A percentile compares a stretch with the other conserved stretches of the same genome.
Evolutionary conservation across 2,329 filamentous ascomycete genomes (phyloP).

Genomic region (Calonectria pseudoturangicola): DNA sequence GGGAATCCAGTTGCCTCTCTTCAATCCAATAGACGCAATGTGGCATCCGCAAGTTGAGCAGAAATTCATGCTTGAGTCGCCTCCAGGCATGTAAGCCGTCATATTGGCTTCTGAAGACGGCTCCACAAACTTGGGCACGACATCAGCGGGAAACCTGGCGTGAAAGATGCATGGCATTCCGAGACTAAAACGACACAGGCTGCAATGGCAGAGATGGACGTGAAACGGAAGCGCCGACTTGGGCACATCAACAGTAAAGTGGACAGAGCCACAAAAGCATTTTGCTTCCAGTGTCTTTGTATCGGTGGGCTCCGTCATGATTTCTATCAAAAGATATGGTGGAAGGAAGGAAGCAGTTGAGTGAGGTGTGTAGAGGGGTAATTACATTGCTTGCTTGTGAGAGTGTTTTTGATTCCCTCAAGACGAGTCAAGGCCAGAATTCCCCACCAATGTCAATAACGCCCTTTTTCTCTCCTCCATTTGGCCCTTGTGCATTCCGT

Average conservation of each 20-base stretch:
- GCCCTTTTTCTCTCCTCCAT: conserved; percentile 12
- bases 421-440: not conserved
- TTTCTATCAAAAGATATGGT: not conserved
- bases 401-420: no score
- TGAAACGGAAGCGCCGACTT: conserved; percentile 62
- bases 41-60: conserved; percentile 69
- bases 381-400: not conserved
- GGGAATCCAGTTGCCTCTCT: conserved; percentile 61
- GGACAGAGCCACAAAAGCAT: conserved; percentile 66
- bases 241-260: conserved; percentile 65
- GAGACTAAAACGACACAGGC: conserved; percentile 64
- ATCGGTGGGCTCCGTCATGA: conserved; percentile 46
- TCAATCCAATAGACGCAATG: conserved; percentile 60
- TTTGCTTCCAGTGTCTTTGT: conserved; percentile 64
- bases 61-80: conserved; percentile 62
- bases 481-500: not conserved
- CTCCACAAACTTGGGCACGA: conserved; percentile 62
- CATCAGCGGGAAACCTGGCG: conserved; percentile 58
- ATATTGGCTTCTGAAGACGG: conserved; percentile 62
- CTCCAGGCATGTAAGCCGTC: conserved; percentile 58
- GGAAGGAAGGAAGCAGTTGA: conserved; percentile 15
- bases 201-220: conserved; percentile 68
- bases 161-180: conserved; percentile 67
- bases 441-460: conserved; percentile 35
- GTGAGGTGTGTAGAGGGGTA: not conserved